Evolutionary conservation across 2,329 filamentous ascomycete species (phyloP).

Genomic region (Ceratocystis diversiconidia): DNA sequence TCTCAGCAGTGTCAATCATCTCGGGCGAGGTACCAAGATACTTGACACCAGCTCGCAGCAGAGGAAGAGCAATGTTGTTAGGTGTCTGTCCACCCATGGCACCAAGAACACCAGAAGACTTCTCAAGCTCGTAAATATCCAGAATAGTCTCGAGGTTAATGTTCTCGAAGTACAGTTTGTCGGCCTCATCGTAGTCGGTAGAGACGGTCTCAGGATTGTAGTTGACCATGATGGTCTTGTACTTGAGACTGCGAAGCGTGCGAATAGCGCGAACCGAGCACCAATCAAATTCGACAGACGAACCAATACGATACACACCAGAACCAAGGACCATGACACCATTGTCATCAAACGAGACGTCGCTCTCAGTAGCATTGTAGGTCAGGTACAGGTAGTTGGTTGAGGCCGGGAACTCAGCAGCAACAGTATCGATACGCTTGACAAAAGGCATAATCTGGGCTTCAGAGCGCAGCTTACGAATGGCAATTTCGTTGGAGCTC

Average conservation of each 20-base stretch:
- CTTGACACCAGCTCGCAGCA: conserved; percentile 80
- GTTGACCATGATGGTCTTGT: conserved; percentile 95
- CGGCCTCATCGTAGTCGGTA: conserved; percentile 90
- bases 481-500: conserved; percentile 84
- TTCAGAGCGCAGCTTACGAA: conserved; percentile 73
- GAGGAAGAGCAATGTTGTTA: conserved; percentile 88
- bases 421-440: conserved; percentile 97
- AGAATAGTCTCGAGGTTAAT: conserved; percentile 81
- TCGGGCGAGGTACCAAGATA: conserved; percentile 91
- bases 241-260: conserved; percentile 66
- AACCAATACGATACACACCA: conserved; percentile 92
- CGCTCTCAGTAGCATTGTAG: conserved; percentile 80
- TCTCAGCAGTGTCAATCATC: conserved; percentile 97
- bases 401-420: conserved; percentile 83
- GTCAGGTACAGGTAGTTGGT: conserved; percentile 97
- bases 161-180: conserved; percentile 90
- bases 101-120: conserved; percentile 69
- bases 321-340: conserved; percentile 94
- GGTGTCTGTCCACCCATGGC: conserved; percentile 96
- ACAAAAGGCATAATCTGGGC: conserved; percentile 75
- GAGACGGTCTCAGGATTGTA: conserved; percentile 81
- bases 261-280: conserved; percentile 90
- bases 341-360: conserved; percentile 72
- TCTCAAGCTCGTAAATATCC: conserved; percentile 85
- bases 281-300: conserved; percentile 98